Evolutionary conservation across 345 rosid genomes (phyloP).

Genomic region (Citrus trifoliata): DNA sequence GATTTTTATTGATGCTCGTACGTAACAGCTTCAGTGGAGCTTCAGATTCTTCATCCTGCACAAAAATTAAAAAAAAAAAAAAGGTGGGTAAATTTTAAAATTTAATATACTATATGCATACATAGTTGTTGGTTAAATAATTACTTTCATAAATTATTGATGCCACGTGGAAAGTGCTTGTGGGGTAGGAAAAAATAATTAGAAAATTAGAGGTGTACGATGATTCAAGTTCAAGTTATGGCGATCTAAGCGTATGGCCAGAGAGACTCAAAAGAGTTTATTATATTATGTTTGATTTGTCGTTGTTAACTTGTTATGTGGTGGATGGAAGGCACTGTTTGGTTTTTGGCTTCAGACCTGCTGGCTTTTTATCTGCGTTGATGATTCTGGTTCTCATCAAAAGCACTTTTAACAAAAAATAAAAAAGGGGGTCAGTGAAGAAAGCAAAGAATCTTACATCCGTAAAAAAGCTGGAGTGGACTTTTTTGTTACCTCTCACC

Average conservation of each 20-base stretch:
- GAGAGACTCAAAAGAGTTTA: not conserved
- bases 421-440: too few species aligned
- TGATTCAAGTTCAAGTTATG: not conserved
- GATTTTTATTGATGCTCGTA: constrained; percentile 21
- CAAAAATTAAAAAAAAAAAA: not conserved
- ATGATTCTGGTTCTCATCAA: not conserved
- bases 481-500: constrained; percentile 17
- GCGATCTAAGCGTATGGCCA: not conserved
- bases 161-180: constrained; percentile 41
- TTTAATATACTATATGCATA: not conserved
- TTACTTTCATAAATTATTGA: constrained; percentile 3
- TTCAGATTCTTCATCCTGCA: constrained; percentile 58
- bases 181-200: constrained; percentile 7
- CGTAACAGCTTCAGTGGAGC: constrained; percentile 24
- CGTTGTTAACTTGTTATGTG: not conserved
- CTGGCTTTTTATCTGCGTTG: not conserved
- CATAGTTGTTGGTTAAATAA: not conserved
- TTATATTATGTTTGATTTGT: not conserved
- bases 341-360: not conserved
- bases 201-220: constrained; percentile 5
- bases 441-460: too few species aligned
- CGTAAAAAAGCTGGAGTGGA: too few species aligned
- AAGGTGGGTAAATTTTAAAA: not conserved
- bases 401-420: too few species aligned
- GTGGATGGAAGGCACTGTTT: not conserved